Conservation (phyloP, 164 flowering plant genomes). For the Tetracentron sinense region DNA sequence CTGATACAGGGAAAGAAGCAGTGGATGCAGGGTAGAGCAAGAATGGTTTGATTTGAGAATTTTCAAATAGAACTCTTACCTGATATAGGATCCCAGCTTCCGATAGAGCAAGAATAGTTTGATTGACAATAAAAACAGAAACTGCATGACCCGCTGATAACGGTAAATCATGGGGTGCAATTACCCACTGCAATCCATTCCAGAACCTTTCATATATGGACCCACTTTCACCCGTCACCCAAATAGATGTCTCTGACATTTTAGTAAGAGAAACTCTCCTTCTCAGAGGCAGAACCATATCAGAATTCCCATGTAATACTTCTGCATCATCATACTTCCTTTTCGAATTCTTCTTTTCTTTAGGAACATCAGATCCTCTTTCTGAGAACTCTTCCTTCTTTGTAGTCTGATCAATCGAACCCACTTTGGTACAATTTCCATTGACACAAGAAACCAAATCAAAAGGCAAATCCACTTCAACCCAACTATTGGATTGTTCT, state of each 20-base stretch:
- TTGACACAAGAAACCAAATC: conserved; percentile 63
- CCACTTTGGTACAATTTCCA: conserved; percentile 58
- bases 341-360: conserved; percentile 13
- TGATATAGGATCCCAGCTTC: conserved; percentile 65
- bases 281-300: conserved; percentile 37
- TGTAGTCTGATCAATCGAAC: conserved; percentile 30
- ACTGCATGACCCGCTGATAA: conserved; percentile 47
- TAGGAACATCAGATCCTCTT: conserved; percentile 6
- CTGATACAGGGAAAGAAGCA: not conserved
- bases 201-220: conserved; percentile 86
- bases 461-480: conserved; percentile 62
- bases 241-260: conserved; percentile 67
- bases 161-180: conserved; percentile 79
- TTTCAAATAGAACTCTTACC: no score
- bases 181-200: conserved; percentile 92
- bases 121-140: conserved; percentile 59
- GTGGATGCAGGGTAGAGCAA: conserved; percentile 28
- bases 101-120: conserved; percentile 64
- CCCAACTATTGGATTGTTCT: conserved; percentile 65
- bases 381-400: conserved; percentile 7
- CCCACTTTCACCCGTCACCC: conserved; percentile 83
- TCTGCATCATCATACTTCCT: conserved; percentile 14
- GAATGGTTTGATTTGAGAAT: conserved; percentile 72
- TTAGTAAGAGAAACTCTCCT: conserved; percentile 63
- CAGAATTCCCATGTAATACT: conserved; percentile 16